Evolutionary conservation across 768 basidiomycete species (phyloP).

Genomic region (Leccinum pellstonianum): DNA sequence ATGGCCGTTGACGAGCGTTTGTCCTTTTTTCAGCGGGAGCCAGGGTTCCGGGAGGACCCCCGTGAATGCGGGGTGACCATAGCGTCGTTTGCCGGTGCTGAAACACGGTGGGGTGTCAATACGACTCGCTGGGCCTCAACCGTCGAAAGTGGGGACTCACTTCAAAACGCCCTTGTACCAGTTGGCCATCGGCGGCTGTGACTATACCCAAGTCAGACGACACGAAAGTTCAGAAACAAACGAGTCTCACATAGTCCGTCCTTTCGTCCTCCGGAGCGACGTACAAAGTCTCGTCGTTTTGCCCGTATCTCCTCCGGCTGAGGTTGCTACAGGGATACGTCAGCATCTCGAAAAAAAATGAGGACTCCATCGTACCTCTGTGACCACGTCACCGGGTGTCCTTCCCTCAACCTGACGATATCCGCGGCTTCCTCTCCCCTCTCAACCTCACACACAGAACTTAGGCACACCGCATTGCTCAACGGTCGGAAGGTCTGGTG

Average conservation of each 20-base stretch:
- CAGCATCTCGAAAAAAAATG: background rate
- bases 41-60: constrained; percentile 92
- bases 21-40: constrained; percentile 86
- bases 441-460: constrained; percentile 86
- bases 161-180: constrained; percentile 94
- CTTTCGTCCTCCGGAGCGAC: constrained; percentile 93
- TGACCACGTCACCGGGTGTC: constrained; percentile 85
- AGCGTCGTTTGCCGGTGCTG: constrained; percentile 92
- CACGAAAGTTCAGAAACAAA: background rate
- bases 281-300: constrained; percentile 92
- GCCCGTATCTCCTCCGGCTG: constrained; percentile 83
- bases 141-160: constrained; percentile 39
- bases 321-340: constrained; percentile 56
- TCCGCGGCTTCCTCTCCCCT: constrained; percentile 85
- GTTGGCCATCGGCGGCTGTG: constrained; percentile 95
- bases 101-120: constrained; percentile 6
- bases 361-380: constrained; percentile 58
- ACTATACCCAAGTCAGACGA: constrained; percentile 44
- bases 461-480: constrained; percentile 80
- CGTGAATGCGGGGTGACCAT: constrained; percentile 94
- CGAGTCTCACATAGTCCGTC: constrained; percentile 72
- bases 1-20: constrained; percentile 62
- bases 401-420: constrained; percentile 68
- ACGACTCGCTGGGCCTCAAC: background rate
- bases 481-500: constrained; percentile 65